Evolutionary conservation across 2,329 filamentous ascomycete genomes (phyloP).

Genomic region (Didymellaceae sp.): DNA sequence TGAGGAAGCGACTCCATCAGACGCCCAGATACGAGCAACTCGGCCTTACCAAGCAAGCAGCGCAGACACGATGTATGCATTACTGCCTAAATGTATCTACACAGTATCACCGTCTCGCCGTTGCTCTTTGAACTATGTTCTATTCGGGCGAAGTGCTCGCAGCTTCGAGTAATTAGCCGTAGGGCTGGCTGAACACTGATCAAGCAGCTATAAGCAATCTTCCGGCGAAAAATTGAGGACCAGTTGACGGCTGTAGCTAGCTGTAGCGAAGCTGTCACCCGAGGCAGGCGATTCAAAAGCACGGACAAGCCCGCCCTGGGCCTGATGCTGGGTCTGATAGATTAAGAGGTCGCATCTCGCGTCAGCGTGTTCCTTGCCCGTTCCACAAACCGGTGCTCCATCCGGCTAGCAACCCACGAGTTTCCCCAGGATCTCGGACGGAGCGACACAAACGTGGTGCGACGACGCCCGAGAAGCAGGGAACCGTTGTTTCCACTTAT

Average conservation of each 20-base stretch:
- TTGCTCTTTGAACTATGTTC: too few species aligned
- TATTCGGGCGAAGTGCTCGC: too few species aligned
- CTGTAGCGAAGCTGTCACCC: constrained; percentile 12
- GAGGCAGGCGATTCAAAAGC: constrained; percentile 5
- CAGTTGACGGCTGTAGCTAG: constrained; percentile 13
- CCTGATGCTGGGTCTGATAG: constrained; percentile 9
- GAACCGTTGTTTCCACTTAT: constrained; percentile 38
- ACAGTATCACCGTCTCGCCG: too few species aligned
- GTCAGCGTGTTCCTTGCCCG: constrained; percentile 15
- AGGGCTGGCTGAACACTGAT: constrained; percentile 13
- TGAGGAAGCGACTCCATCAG: constrained; percentile 1
- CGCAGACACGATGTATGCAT: too few species aligned
- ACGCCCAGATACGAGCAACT: constrained; percentile 3
- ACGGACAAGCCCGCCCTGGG: constrained; percentile 8
- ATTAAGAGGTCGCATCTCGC: constrained; percentile 13
- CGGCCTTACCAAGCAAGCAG: constrained; percentile 1
- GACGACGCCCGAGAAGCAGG: constrained; percentile 20
- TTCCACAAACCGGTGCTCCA: constrained; percentile 15
- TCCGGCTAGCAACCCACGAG: constrained; percentile 26
- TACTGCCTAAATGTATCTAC: constrained; percentile 6
- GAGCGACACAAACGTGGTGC: constrained; percentile 23
- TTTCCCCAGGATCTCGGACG: constrained; percentile 32
- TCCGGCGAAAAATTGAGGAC: constrained; percentile 4
- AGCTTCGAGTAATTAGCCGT: constrained; percentile 2
- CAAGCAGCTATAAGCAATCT: background rate